phyloP scores from a whole-genome alignment of 768 basidiomycete species.

The Steccherinum ochraceum region DNA sequence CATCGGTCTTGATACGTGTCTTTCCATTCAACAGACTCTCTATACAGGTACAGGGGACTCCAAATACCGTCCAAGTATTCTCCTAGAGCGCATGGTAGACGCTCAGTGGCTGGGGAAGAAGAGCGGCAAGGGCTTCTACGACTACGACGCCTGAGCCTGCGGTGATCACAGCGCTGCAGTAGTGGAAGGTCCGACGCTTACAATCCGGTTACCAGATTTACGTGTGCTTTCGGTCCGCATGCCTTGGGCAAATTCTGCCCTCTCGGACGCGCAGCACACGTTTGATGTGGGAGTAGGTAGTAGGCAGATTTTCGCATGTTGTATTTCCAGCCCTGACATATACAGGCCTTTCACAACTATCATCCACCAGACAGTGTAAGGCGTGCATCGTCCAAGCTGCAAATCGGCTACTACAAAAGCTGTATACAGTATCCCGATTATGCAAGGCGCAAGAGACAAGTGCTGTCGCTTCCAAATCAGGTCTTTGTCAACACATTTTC shows the following conservation, averaged over 20 bases:
- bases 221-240: not conserved
- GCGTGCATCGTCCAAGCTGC: not conserved
- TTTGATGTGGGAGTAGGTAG: not conserved
- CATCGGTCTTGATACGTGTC: constrained; percentile 96
- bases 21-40: constrained; percentile 86
- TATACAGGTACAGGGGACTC: constrained; percentile 87
- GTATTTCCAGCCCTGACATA: not conserved
- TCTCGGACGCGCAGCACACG: not conserved
- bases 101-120: constrained; percentile 92
- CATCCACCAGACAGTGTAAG: not conserved
- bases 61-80: constrained; percentile 88
- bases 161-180: not conserved
- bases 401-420: not conserved
- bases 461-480: not conserved
- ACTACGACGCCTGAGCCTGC: constrained; percentile 40
- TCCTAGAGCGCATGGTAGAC: constrained; percentile 94
- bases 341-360: not conserved
- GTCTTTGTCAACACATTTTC: not conserved
- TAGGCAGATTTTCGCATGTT: not conserved
- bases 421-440: too few relatives aligned
- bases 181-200: not conserved
- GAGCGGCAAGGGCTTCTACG: constrained; percentile 92
- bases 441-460: too few relatives aligned
- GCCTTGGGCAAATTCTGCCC: not conserved
- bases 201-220: not conserved